Conservation (phyloP, 345 rosid genomes). For the Aquilaria yunnanensis region DNA sequence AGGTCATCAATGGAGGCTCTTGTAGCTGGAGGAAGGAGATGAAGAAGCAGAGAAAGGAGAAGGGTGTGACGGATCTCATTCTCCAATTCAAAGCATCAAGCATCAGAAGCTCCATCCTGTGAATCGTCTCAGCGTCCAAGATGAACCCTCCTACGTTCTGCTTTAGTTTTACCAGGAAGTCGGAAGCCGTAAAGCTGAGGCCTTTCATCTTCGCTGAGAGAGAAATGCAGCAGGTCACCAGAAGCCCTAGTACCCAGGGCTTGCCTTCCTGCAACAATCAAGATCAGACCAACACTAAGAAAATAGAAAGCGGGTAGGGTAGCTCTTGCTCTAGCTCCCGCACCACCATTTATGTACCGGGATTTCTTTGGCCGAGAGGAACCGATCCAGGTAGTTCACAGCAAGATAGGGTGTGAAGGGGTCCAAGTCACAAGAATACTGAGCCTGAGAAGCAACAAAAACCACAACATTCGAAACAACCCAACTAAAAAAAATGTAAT, state of each 20-base stretch:
- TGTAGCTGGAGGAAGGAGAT: constrained; percentile 31
- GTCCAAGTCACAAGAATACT: constrained; percentile 27
- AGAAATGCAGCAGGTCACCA: constrained; percentile 37
- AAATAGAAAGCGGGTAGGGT: too few relatives aligned
- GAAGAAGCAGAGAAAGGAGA: constrained; percentile 49
- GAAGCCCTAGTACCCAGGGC: constrained; percentile 37
- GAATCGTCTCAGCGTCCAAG: constrained; percentile 34
- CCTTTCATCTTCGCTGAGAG: constrained; percentile 46
- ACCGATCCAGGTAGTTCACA: constrained; percentile 45
- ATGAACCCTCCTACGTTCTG: constrained; percentile 29
- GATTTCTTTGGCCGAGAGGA: constrained; percentile 31
- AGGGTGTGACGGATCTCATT: constrained; percentile 69
- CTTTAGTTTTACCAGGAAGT: constrained; percentile 27
- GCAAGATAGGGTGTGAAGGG: constrained; percentile 36
- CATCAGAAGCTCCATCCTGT: constrained; percentile 50
- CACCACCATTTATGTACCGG: constrained; percentile 19
- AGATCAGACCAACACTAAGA: not conserved
- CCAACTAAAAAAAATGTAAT: not conserved
- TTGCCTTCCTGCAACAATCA: constrained; percentile 28
- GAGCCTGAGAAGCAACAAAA: constrained; percentile 11
- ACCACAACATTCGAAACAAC: not conserved
- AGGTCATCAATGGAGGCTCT: constrained; percentile 31
- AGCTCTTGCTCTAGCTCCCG: too few relatives aligned
- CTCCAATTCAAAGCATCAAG: constrained; percentile 60
- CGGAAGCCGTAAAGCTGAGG: constrained; percentile 18